Percentiles rank a stretch among this genome's conserved stretches.
phyloP scores from a whole-genome alignment of 2,329 filamentous ascomycete species.

The Diaporthe nobilis region DNA sequence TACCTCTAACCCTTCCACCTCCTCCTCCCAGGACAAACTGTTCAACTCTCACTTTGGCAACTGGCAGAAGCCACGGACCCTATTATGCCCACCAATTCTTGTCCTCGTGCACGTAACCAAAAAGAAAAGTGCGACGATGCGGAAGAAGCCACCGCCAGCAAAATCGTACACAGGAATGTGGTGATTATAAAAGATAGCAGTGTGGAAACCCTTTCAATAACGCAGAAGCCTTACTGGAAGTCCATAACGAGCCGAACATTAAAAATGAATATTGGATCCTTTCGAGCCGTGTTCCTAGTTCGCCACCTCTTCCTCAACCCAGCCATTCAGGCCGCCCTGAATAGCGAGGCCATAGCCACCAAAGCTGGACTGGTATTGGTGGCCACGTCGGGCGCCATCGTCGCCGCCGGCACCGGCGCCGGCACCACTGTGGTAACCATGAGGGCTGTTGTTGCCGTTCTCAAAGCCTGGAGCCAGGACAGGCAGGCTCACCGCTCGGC shows the following conservation, averaged over 20 bases:
- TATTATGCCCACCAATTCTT: constrained; percentile 34
- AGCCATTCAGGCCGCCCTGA: constrained; percentile 75
- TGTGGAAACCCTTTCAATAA: constrained; percentile 39
- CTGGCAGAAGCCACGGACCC: constrained; percentile 29
- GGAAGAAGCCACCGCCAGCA: constrained; percentile 38
- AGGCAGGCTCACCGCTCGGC: constrained; percentile 90
- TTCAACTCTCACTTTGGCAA: constrained; percentile 9
- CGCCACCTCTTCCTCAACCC: constrained; percentile 77
- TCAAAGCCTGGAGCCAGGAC: constrained; percentile 75
- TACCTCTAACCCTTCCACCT: not conserved
- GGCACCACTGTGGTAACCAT: constrained; percentile 54
- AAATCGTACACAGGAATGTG: constrained; percentile 42
- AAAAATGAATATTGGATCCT: constrained; percentile 45
- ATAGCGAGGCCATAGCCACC: constrained; percentile 74
- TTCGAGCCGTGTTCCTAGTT: constrained; percentile 58
- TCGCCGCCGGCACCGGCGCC: constrained; percentile 55
- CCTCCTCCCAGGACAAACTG: constrained; percentile 2
- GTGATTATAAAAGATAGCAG: constrained; percentile 41
- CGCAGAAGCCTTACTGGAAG: constrained; percentile 36
- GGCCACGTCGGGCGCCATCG: constrained; percentile 71
- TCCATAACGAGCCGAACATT: constrained; percentile 44
- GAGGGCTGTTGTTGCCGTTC: constrained; percentile 69
- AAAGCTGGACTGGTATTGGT: constrained; percentile 76
- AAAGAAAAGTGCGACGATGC: constrained; percentile 31
- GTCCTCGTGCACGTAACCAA: constrained; percentile 27